Conservation (phyloP, 495 filamentous ascomycete species). For the Tuber brumale region DNA sequence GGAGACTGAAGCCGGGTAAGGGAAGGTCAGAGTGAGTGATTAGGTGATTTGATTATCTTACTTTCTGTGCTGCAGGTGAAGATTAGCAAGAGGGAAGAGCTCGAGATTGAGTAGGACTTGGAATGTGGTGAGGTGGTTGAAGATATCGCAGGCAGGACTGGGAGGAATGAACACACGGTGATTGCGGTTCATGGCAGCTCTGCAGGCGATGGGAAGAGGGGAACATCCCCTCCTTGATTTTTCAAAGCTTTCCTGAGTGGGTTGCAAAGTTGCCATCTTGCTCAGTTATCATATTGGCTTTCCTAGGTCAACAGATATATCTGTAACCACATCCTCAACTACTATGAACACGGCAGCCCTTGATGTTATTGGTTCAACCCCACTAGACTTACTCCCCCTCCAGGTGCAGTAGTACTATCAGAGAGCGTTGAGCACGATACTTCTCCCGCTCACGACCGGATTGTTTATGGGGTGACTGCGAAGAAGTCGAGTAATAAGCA, state of each 20-base stretch:
- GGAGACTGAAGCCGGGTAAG: constrained; percentile 52
- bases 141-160: constrained; percentile 43
- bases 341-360: no score
- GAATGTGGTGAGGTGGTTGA: constrained; percentile 75
- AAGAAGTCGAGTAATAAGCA: constrained; percentile 31
- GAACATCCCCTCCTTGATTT: constrained; percentile 33
- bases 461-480: no score
- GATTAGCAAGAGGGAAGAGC: constrained; percentile 56
- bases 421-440: no score
- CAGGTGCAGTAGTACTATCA: no score
- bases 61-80: constrained; percentile 63
- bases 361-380: no score
- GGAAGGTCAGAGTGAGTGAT: constrained; percentile 61
- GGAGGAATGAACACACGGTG: constrained; percentile 55
- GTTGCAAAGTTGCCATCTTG: constrained; percentile 3
- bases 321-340: no score
- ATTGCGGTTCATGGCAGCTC: constrained; percentile 44
- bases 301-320: no score
- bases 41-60: constrained; percentile 61
- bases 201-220: constrained; percentile 15
- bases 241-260: constrained; percentile 32
- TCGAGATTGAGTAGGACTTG: constrained; percentile 55
- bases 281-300: no score
- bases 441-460: no score
- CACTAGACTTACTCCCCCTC: no score